A percentile compares a stretch with the other conserved stretches of the same genome.
phyloP scores from a whole-genome alignment of 257 asterid species.

The Ophiorrhiza pumila region DNA sequence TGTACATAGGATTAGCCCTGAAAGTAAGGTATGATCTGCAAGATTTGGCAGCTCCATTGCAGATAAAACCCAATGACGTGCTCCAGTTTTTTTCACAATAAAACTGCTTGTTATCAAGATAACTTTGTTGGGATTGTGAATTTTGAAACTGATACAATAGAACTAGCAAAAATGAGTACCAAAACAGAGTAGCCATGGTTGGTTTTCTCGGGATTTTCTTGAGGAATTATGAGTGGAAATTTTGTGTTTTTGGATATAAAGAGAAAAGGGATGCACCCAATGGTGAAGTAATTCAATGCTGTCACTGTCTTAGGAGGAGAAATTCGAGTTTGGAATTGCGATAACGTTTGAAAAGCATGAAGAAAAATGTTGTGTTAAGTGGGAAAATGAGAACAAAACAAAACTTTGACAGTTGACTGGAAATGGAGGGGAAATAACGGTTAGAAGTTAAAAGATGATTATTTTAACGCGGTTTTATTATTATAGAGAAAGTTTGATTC shows the following conservation, averaged over 20 bases:
- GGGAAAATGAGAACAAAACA: not conserved
- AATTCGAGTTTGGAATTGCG: not conserved
- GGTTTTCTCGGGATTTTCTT: not conserved
- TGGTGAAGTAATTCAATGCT: not conserved
- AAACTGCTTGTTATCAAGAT: constrained; percentile 54
- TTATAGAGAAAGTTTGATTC: not conserved
- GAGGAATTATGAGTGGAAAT: not conserved
- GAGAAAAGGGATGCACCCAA: not conserved
- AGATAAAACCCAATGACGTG: constrained; percentile 45
- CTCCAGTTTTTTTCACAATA: constrained; percentile 29
- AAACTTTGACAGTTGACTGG: not conserved
- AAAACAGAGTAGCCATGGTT: not conserved
- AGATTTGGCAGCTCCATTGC: constrained; percentile 40
- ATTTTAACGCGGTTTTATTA: constrained; percentile 8
- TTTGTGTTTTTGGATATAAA: not conserved
- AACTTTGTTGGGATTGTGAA: constrained; percentile 41
- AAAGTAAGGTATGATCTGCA: constrained; percentile 59
- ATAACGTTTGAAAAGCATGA: not conserved
- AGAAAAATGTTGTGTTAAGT: not conserved
- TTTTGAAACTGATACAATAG: constrained; percentile 1
- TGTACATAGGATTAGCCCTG: constrained; percentile 47
- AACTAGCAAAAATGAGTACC: constrained; percentile 8
- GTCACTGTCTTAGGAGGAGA: not conserved
- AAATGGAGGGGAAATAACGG: not conserved
- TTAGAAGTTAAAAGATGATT: not conserved